Percentiles rank a stretch among this genome's conserved stretches.
These are phyloP conservation scores for Termitomyces eurrhizus DNA, from an alignment of 768 basidiomycete species.

Conservation along the genomic window DNA sequence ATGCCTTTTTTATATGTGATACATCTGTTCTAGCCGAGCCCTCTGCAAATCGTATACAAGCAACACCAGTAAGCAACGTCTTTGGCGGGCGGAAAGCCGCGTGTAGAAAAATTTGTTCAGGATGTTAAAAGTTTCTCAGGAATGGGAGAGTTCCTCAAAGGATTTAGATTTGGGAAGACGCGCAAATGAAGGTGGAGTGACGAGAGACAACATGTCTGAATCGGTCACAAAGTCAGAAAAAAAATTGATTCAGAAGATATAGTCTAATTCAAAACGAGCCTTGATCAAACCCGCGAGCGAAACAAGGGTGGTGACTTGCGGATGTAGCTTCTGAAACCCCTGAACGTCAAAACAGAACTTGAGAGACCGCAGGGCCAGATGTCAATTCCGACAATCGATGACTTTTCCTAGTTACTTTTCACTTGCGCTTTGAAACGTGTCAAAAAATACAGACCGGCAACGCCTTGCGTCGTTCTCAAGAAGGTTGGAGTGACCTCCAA, in stretches of 20 bases:
- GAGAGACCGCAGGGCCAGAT: slow-evolving; percentile 71
- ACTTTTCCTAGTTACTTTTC: slow-evolving; percentile 47
- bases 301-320: slow-evolving; percentile 37
- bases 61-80: slow-evolving; percentile 67
- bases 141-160: slow-evolving; percentile 14
- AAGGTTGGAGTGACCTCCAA: slow-evolving; percentile 86
- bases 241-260: slow-evolving; percentile 61
- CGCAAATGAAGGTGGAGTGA: slow-evolving; percentile 67
- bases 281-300: background rate
- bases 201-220: slow-evolving; percentile 55
- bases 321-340: slow-evolving; percentile 78
- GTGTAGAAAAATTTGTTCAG: slow-evolving; percentile 65
- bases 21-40: slow-evolving; percentile 68
- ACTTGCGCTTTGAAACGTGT: background rate
- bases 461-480: slow-evolving; percentile 74
- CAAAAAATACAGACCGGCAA: slow-evolving; percentile 40
- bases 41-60: slow-evolving; percentile 75
- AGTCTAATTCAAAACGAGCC: slow-evolving; percentile 36
- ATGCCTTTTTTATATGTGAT: slow-evolving; percentile 59
- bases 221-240: slow-evolving; percentile 44
- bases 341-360: slow-evolving; percentile 82
- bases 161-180: slow-evolving; percentile 35
- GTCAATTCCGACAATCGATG: slow-evolving; percentile 88
- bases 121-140: slow-evolving; percentile 46
- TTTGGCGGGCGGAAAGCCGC: slow-evolving; percentile 51